Base-by-base conservation (phyloP, 768 basidiomycete species). In the Xerocomus brunneocitrinus region DNA sequence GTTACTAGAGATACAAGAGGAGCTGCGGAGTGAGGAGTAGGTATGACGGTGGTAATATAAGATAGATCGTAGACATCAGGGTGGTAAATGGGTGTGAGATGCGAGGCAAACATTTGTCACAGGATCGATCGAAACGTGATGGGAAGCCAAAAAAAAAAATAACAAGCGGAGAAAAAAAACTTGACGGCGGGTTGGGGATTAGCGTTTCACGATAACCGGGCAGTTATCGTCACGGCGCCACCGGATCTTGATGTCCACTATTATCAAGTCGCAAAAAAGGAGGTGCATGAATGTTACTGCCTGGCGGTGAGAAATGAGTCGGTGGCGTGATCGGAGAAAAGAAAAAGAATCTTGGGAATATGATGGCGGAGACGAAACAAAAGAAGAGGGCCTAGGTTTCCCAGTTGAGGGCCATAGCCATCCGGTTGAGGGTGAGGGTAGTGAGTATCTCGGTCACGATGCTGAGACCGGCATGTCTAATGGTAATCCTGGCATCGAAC, bases 381-480 rank as follows among this genome's bases (percentile, higher is more conserved):
- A 45, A 35, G 16, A 19, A 39, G 38, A 16, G 28, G 14, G 8
- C 2, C 22, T 59, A 61, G 13, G 36, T 19, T 7, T 60, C 40
- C 87, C 88, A 90, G 51, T 74, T 74, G 31, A 88, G 66, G 25
- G 73, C 71, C 54, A 77, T 75, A 27, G 85, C 79, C 76, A 90
- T 87, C 31, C 85, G 82, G 64, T 88, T 88, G 47, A 91, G 74
- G 47, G 79, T 76, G 51, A 91, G 78, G 4, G 86, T 87, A 9
- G 89, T 85, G 60, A 91, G 67, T 59, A 91, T 81, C 67, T 91
- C 89, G 8, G 89, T 91, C 52, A 88, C 76, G 54, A 88, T 65
- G 24, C 77, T 68, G 50, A 90, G 76, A 40, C 79, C 84, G 30
- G 79, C 69, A 12, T 78, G 73, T 58, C 73, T 79, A 63, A 91